phyloP scores from a whole-genome alignment of 495 filamentous ascomycete species.

The Entonaema liquescens region DNA sequence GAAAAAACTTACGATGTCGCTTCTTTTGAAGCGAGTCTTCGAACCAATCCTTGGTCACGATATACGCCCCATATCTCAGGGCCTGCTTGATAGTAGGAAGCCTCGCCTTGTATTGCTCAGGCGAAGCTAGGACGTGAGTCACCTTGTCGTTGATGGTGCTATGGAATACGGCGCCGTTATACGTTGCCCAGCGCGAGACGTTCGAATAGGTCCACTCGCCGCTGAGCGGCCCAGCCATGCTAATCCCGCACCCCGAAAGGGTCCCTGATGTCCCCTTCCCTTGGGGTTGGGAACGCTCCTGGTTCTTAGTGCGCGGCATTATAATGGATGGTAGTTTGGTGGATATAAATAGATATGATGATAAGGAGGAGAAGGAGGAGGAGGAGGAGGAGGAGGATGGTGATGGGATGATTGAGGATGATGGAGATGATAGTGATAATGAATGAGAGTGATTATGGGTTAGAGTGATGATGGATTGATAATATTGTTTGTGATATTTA shows the following conservation, averaged over 20 bases:
- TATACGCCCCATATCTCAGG: conserved; percentile 31
- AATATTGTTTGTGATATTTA: too few relatives aligned
- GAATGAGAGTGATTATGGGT: too few relatives aligned
- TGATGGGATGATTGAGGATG: too few relatives aligned
- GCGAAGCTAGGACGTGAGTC: conserved; percentile 51
- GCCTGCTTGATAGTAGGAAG: conserved; percentile 32
- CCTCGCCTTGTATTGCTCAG: conserved; percentile 43
- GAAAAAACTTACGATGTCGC: conserved; percentile 4
- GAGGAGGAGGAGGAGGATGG: too few relatives aligned
- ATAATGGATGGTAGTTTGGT: neutral
- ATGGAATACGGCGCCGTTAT: conserved; percentile 41
- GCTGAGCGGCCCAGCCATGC: conserved; percentile 44
- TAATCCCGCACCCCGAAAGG: conserved; percentile 44
- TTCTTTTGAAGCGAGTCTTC: conserved; percentile 45
- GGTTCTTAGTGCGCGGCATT: neutral
- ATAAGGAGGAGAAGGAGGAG: too few relatives aligned
- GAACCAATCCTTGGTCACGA: conserved; percentile 54
- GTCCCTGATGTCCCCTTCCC: neutral
- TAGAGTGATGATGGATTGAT: too few relatives aligned
- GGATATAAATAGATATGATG: too few relatives aligned
- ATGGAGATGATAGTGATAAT: too few relatives aligned
- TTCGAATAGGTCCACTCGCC: conserved; percentile 45
- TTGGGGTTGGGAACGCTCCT: too few relatives aligned
- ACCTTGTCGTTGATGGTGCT: conserved; percentile 34
- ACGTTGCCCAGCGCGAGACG: conserved; percentile 46